phyloP scores from a whole-genome alignment of 2,329 filamentous ascomycete species.

The Botryotinia convoluta region DNA sequence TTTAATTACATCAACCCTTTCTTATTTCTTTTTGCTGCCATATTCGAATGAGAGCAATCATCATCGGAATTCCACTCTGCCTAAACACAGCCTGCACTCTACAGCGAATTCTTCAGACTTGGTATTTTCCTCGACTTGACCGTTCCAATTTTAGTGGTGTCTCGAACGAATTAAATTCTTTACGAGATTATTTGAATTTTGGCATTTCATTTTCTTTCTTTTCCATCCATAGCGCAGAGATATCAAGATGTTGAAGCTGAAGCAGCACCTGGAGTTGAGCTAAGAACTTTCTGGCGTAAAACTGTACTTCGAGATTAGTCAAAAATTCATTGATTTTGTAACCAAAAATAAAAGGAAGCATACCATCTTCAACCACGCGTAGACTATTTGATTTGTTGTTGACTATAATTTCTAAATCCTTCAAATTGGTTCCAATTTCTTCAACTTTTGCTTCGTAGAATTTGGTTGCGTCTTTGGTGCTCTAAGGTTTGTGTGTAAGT shows the following conservation, averaged over 20 bases:
- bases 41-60: neutral
- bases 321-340: constrained; percentile 13
- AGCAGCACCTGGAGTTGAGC: constrained; percentile 41
- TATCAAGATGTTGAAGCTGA: constrained; percentile 39
- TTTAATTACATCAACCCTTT: neutral
- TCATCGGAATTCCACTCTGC: neutral
- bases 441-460: constrained; percentile 70
- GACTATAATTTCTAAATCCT: constrained; percentile 66
- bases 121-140: neutral
- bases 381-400: constrained; percentile 79
- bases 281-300: constrained; percentile 51
- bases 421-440: constrained; percentile 61
- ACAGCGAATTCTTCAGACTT: neutral
- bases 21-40: neutral
- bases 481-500: constrained; percentile 38
- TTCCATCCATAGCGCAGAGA: neutral
- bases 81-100: no score
- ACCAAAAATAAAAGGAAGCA: constrained; percentile 10
- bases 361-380: constrained; percentile 84
- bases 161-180: neutral
- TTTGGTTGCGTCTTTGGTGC: constrained; percentile 56
- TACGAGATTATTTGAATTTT: constrained; percentile 23
- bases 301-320: constrained; percentile 40
- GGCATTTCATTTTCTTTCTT: neutral
- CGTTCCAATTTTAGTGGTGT: neutral